Conservation (phyloP, 176 grass and related monocot genomes). For the Zizania latifolia region DNA sequence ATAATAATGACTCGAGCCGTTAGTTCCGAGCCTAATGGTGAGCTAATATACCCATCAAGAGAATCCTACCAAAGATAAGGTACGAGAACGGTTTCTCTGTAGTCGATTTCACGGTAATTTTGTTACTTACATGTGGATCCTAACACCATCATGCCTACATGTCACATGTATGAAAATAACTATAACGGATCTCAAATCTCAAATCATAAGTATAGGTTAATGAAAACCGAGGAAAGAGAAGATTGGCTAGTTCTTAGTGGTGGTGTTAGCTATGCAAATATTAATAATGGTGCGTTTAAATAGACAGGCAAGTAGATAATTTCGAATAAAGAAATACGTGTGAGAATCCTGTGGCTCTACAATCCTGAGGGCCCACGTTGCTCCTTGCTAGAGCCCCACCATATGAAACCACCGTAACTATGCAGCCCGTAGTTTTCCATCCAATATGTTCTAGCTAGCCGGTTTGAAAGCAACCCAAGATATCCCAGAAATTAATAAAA, state of each 20-base stretch:
- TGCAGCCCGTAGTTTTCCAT: slow-evolving; percentile 10
- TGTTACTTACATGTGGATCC: no score
- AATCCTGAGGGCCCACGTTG: neutral
- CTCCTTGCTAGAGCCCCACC: neutral
- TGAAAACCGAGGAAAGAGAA: no score
- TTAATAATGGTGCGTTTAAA: neutral
- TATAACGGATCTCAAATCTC: no score
- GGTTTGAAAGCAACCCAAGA: slow-evolving; percentile 13
- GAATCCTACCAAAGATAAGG: no score
- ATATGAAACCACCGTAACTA: slow-evolving; percentile 11
- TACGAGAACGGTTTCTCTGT: no score
- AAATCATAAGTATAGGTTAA: no score
- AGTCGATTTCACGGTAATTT: no score
- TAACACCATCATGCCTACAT: no score
- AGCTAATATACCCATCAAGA: neutral
- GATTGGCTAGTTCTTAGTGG: neutral
- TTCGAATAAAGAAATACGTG: neutral
- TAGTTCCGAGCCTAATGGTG: neutral
- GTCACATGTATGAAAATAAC: no score
- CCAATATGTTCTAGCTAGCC: neutral
- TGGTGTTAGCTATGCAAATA: neutral
- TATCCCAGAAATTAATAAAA: neutral
- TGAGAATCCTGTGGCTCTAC: neutral
- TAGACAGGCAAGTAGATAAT: neutral
- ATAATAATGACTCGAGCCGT: neutral